Evolutionary conservation across 2,329 filamentous ascomycete genomes (phyloP).

Genomic region (Fusarium chuoi): DNA sequence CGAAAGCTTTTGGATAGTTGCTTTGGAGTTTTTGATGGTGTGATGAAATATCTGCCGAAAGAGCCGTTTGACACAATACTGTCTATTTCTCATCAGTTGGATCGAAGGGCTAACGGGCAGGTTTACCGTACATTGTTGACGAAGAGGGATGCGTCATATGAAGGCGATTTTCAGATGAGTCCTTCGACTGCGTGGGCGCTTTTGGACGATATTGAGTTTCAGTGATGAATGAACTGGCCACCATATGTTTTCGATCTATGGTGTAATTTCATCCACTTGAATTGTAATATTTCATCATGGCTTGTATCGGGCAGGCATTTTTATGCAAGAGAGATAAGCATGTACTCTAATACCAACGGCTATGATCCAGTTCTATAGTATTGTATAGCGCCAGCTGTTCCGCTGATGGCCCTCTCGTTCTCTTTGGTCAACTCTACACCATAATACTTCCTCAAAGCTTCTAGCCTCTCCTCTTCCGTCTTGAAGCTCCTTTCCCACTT

Average conservation of each 20-base stretch:
- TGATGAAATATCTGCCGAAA: not conserved
- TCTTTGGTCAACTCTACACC: not conserved
- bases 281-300: not conserved
- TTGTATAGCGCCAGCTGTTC: conserved; percentile 11
- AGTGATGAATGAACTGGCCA: not conserved
- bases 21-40: not conserved
- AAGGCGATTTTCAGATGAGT: not conserved
- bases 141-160: not conserved
- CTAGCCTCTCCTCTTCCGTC: conserved; percentile 4
- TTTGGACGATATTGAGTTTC: conserved; percentile 27
- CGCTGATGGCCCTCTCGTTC: conserved; percentile 10
- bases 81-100: conserved; percentile 18
- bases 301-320: not conserved
- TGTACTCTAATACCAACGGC: too few species aligned
- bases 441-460: conserved; percentile 7
- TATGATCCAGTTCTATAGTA: not conserved
- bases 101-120: conserved; percentile 30
- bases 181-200: conserved; percentile 19
- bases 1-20: conserved; percentile 15
- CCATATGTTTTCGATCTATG: not conserved
- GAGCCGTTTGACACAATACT: conserved; percentile 20
- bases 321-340: not conserved
- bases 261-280: too few species aligned
- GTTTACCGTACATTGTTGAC: conserved; percentile 1
- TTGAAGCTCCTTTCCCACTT: conserved; percentile 13